These are phyloP conservation scores for Alternaria brassicicola DNA, from an alignment of 2,329 filamentous ascomycete genomes.

Conservation along the genomic window DNA sequence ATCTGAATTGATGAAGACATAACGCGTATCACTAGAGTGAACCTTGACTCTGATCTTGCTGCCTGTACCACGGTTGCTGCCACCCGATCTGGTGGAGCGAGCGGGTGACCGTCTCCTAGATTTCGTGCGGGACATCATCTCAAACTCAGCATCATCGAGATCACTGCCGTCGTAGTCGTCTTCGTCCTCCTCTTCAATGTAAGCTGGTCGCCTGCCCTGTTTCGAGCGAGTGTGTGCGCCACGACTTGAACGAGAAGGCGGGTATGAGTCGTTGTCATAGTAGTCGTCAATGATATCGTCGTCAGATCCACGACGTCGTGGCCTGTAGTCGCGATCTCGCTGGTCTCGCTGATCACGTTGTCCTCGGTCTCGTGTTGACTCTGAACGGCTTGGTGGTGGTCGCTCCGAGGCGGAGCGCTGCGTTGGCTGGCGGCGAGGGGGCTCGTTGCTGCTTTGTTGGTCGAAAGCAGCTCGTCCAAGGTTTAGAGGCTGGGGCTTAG, in stretches of 20 bases:
- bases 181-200: slow-evolving; percentile 82
- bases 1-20: slow-evolving; percentile 80
- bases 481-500: slow-evolving; percentile 56
- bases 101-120: slow-evolving; percentile 51
- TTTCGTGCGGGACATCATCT: slow-evolving; percentile 68
- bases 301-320: slow-evolving; percentile 47
- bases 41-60: slow-evolving; percentile 88
- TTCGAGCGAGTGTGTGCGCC: slow-evolving; percentile 36
- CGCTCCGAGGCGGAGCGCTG: slow-evolving; percentile 54
- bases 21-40: slow-evolving; percentile 83
- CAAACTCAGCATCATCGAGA: slow-evolving; percentile 78
- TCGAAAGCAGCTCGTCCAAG: slow-evolving; percentile 58
- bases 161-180: slow-evolving; percentile 73
- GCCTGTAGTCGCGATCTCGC: slow-evolving; percentile 26
- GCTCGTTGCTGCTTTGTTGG: slow-evolving; percentile 38
- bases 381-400: slow-evolving; percentile 46
- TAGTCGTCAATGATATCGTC: slow-evolving; percentile 62
- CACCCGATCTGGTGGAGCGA: slow-evolving; percentile 43
- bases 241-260: slow-evolving; percentile 36
- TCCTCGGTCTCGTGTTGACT: slow-evolving; percentile 41
- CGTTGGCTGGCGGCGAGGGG: slow-evolving; percentile 45
- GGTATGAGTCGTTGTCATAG: slow-evolving; percentile 72
- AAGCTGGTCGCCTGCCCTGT: slow-evolving; percentile 59
- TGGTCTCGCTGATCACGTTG: slow-evolving; percentile 12
- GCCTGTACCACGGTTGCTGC: slow-evolving; percentile 62